Conservation (phyloP, 306 rosid species). For the Cotoneaster glaucophyllus region DNA sequence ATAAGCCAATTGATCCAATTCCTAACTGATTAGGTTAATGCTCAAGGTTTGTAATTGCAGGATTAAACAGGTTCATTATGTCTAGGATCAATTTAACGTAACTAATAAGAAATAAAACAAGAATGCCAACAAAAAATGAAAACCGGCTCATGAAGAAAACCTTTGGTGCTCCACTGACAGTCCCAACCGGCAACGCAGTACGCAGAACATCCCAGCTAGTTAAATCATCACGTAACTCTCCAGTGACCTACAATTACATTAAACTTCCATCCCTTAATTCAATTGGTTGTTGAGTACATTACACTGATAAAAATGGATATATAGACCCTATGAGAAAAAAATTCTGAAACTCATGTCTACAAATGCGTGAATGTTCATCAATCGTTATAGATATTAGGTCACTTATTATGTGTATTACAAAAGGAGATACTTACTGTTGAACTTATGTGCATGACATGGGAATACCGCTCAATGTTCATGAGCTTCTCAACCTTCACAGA, state of each 20-base stretch:
- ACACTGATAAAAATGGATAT: not conserved
- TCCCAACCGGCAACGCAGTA: slow-evolving; percentile 90
- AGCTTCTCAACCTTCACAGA: slow-evolving; percentile 84
- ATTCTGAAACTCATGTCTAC: not conserved
- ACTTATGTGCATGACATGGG: slow-evolving; percentile 99
- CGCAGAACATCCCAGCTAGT: slow-evolving; percentile 92
- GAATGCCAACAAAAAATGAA: not conserved
- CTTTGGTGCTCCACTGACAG: slow-evolving; percentile 99
- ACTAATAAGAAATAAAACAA: not conserved
- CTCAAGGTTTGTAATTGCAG: not conserved
- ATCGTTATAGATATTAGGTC: not conserved
- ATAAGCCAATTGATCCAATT: not conserved
- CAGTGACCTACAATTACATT: slow-evolving; percentile 66
- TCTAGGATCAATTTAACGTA: not conserved
- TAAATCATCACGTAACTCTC: slow-evolving; percentile 67
- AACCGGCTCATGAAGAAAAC: slow-evolving; percentile 21
- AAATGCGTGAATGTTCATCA: not conserved
- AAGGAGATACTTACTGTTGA: slow-evolving; percentile 69
- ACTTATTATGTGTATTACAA: not conserved
- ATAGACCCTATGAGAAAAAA: not conserved
- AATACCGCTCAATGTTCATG: slow-evolving; percentile 88
- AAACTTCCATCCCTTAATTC: not conserved
- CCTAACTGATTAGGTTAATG: not conserved
- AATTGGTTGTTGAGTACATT: not conserved
- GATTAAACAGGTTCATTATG: not conserved